phyloP scores from a whole-genome alignment of 225 moss, liverwort and hornwort species.

The Polytrichum formosum region DNA sequence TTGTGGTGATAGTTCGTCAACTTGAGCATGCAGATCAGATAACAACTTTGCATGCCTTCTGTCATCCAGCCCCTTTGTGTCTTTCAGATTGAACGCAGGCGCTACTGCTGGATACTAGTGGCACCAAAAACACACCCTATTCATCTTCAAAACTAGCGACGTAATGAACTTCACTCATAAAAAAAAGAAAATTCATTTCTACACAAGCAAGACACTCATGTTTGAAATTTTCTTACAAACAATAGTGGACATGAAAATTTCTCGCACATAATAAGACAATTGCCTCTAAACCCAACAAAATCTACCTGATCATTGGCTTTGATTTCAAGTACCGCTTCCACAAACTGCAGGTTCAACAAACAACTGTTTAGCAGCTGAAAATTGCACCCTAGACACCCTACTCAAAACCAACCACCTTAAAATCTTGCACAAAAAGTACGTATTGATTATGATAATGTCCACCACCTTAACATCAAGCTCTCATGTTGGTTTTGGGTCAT shows the following conservation, averaged over 20 bases:
- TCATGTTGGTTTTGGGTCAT: too few relatives aligned
- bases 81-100: constrained; percentile 40
- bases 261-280: background rate
- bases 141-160: too few relatives aligned
- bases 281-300: too few relatives aligned
- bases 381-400: background rate
- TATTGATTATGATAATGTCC: too few relatives aligned
- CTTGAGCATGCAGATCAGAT: constrained; percentile 28
- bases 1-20: constrained; percentile 30
- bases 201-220: background rate
- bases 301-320: constrained; percentile 41
- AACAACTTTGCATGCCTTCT: constrained; percentile 37
- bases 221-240: too few relatives aligned
- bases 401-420: background rate
- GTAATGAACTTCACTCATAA: too few relatives aligned
- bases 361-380: too few relatives aligned
- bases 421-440: too few relatives aligned
- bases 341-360: constrained; percentile 30
- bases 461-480: too few relatives aligned
- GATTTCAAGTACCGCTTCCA: constrained; percentile 47
- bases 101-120: constrained; percentile 43
- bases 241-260: background rate
- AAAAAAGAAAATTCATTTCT: background rate
- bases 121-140: too few relatives aligned
- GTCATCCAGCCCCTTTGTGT: constrained; percentile 52